Base-by-base conservation (phyloP, 1,139 yeast species). In the Kodamaea plutei region DNA sequence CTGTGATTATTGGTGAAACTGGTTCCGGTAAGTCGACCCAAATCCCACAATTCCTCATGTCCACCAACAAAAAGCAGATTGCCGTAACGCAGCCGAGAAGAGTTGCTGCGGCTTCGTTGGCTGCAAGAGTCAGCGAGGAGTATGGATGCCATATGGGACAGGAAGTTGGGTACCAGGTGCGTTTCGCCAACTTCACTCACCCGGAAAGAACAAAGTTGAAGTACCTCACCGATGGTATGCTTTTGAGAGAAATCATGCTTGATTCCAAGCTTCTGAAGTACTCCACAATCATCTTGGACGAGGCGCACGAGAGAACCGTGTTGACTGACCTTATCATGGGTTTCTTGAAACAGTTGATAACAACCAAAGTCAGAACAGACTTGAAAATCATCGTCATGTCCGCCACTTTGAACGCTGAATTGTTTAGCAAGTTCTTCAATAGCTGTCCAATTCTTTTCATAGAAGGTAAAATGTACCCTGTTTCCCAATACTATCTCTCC, bases 11-110 rank as follows among this genome's bases (percentile, higher is more conserved):
- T 50, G 98, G 98, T 56, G 97, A 91, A 46, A 91, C 98, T 0
- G 98, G 98, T 56, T 87, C 96, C 6, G 98, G 98, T 64, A 91
- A 91, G 54, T 91, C 98, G 4, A 91, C 98, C 0, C 98, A 91
- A 58, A 84, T 91, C 16, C 98, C 98, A 0, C 98, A 91, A 50
- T 87, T 91, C 48, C 57, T 91, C 21, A 69, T 81, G 61, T 69
- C 72, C 0, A 47, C 56, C 20, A 66, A 64, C 37, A 56, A 61
- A 19, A 76, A 75, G 37, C 67, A 73, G 18, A 79, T 91, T 11
- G 97, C 95, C 0, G 89, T 91, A 6, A 91, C 98, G 0, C 98
- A 91, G 59, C 98, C 98, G 2, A 79, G 98, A 61, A 74, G 98
- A 52, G 98, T 91, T 20, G 98, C 98, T 2, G 98, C 98, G 2